A percentile compares a stretch with the other conserved stretches of the same genome.
Evolutionary conservation across 192 early-diverging fungal genomes (phyloP).

Genomic region (Mortierella antarctica): DNA sequence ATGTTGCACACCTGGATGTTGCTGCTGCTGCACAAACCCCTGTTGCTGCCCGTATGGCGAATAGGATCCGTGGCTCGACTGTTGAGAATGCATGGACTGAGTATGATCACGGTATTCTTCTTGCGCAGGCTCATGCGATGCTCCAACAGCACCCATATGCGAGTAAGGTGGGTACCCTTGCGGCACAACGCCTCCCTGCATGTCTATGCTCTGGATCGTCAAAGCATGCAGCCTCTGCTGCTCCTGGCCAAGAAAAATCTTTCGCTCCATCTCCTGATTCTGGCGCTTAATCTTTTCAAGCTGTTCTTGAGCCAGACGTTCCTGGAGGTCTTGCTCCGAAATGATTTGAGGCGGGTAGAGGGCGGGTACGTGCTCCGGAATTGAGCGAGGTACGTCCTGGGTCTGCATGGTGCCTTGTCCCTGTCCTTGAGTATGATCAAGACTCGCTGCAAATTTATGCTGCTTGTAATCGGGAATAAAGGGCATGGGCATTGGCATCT

Average conservation of each 20-base stretch:
- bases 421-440: neutral
- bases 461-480: constrained; percentile 15
- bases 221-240: constrained; percentile 17
- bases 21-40: constrained; percentile 5
- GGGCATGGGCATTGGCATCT: constrained; percentile 36
- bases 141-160: neutral
- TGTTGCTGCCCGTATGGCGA: constrained; percentile 11
- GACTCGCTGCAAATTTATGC: neutral
- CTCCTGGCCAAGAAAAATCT: constrained; percentile 19
- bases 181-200: constrained; percentile 12
- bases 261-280: constrained; percentile 35
- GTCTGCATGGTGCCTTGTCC: constrained; percentile 2
- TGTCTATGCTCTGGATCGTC: constrained; percentile 24
- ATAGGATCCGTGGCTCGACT: constrained; percentile 3
- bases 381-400: constrained; percentile 9
- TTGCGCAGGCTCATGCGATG: neutral
- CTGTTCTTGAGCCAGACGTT: constrained; percentile 16
- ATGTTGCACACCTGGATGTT: constrained; percentile 2
- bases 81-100: constrained; percentile 8
- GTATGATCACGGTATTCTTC: constrained; percentile 13
- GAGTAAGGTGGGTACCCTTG: constrained; percentile 14
- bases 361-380: constrained; percentile 9
- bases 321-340: constrained; percentile 27
- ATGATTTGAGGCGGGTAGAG: constrained; percentile 48
- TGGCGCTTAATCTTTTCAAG: constrained; percentile 35